Evolutionary conservation across 768 basidiomycete species (phyloP), one percentile per base, ranked within the genome.

Genomic region (Tylopilus felleus): DNA sequence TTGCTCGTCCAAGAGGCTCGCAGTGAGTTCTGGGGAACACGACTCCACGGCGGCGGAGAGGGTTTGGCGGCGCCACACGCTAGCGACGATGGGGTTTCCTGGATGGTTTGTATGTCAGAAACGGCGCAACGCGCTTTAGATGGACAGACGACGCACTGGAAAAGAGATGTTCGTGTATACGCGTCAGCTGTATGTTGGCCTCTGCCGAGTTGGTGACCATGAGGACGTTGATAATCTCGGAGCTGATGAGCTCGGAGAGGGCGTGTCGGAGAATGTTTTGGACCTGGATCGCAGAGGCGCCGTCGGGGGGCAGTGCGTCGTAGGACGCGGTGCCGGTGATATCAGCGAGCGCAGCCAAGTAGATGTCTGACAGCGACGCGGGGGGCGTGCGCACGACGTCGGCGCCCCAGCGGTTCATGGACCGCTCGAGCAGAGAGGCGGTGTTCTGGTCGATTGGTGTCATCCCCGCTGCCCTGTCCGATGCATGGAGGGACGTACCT

Each of bases 21-120:
- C 62, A 1, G 82, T 77, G 80, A 90, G 87, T 47, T 86, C 84
- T 7, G 84, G 80, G 0, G 88, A 84, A 69, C 85, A 86, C 1
- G 79, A 68, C 31, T 92, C 89, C 49, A 94, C 53, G 8, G 52
- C 52, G 5, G 52, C 52, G 8, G 52, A 53, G 35, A 53, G 9
- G 5, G 52, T 53, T 35, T 53, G 52, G 9, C 52, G 52, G 22
- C 92, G 82, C 92, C 92, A 94, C 19, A 94, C 91, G 38, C 82
- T 80, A 0, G 92, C 92, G n/a, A 94, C 90, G 5, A 89, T 85
- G 13, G 92, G 85, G 63, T 93, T 89, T 47, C 89, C 90, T 93
- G 28, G 10, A 23, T 4, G n/a, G n/a, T 35, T 16, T 12, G 7
- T 12, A 22, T 16, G 29, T 56, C 33, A 45, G 31, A 27, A 4